phyloP scores from a whole-genome alignment of 2,329 filamentous ascomycete genomes.

The Colletotrichum sp. region DNA sequence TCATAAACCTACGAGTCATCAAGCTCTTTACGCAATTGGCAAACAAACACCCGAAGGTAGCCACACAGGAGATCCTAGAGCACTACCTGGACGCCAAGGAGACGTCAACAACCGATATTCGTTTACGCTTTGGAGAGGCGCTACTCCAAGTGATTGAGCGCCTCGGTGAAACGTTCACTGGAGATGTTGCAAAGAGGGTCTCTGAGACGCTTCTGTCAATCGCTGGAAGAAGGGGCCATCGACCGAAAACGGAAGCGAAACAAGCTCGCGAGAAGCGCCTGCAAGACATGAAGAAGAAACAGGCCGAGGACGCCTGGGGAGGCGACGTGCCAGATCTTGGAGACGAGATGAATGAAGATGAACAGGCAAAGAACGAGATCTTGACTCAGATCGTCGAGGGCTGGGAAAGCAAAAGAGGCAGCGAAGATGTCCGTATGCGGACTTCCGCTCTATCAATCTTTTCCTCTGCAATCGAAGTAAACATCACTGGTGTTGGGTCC shows the following conservation, averaged over 20 bases:
- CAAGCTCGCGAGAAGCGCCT: slow-evolving; percentile 57
- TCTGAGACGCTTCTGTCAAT: slow-evolving; percentile 66
- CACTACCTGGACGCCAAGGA: slow-evolving; percentile 71
- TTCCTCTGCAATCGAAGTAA: slow-evolving; percentile 63
- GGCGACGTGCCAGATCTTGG: slow-evolving; percentile 55
- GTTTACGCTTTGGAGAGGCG: slow-evolving; percentile 73
- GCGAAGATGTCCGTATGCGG: slow-evolving; percentile 61
- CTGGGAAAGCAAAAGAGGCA: slow-evolving; percentile 23
- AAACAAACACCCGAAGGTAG: slow-evolving; percentile 64
- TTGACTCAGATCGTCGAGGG: slow-evolving; percentile 34
- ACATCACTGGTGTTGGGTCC: slow-evolving; percentile 60
- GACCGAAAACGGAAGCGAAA: slow-evolving; percentile 62
- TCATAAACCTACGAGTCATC: slow-evolving; percentile 72
- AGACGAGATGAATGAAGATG: slow-evolving; percentile 49
- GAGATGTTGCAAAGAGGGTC: slow-evolving; percentile 55
- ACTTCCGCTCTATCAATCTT: slow-evolving; percentile 73
- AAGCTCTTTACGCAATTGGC: slow-evolving; percentile 68
- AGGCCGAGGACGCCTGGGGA: slow-evolving; percentile 59
- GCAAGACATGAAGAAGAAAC: slow-evolving; percentile 52
- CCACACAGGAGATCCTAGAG: slow-evolving; percentile 67
- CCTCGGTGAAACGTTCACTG: slow-evolving; percentile 60
- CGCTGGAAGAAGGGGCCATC: slow-evolving; percentile 66
- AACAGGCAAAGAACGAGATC: slow-evolving; percentile 52
- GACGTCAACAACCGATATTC: slow-evolving; percentile 61
- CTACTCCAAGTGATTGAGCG: slow-evolving; percentile 68